Conservation (phyloP, 768 basidiomycete species). For the Gyrodon lividus region DNA sequence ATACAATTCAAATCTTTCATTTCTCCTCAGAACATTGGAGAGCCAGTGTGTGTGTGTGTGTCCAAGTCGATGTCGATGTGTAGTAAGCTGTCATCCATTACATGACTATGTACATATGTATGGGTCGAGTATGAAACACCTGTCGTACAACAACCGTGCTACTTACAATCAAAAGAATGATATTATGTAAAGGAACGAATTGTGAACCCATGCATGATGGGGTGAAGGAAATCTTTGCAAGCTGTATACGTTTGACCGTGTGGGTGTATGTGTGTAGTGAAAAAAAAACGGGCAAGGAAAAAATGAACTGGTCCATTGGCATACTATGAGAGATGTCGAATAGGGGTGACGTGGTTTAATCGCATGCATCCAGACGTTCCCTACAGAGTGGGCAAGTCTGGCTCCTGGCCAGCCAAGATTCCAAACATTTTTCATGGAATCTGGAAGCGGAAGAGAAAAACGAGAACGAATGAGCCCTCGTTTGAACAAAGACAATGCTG, state of each 20-base stretch:
- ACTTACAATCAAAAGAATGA: constrained; percentile 3
- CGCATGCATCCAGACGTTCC: constrained; percentile 37
- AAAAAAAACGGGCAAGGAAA: constrained; percentile 1
- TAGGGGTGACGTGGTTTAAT: constrained; percentile 3
- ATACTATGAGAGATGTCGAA: neutral
- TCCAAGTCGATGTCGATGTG: neutral
- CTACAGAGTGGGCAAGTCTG: constrained; percentile 68
- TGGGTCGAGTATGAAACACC: neutral
- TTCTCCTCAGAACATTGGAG: neutral
- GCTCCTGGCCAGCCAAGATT: constrained; percentile 58
- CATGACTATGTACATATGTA: too few relatives aligned
- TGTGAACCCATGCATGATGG: neutral
- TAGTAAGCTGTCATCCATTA: too few relatives aligned
- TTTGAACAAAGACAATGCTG: neutral
- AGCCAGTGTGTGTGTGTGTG: neutral
- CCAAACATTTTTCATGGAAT: constrained; percentile 65
- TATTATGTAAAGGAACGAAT: constrained; percentile 6
- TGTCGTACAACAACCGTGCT: neutral
- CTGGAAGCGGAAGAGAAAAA: constrained; percentile 18
- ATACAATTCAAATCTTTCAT: neutral
- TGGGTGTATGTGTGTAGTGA: constrained; percentile 11
- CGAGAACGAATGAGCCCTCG: neutral
- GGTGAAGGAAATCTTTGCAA: neutral
- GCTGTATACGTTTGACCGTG: neutral
- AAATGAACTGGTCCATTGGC: neutral